A percentile compares a stretch with the other conserved stretches of the same genome.
Conservation (phyloP, 768 basidiomycete species). For the Boletellus sp. region DNA sequence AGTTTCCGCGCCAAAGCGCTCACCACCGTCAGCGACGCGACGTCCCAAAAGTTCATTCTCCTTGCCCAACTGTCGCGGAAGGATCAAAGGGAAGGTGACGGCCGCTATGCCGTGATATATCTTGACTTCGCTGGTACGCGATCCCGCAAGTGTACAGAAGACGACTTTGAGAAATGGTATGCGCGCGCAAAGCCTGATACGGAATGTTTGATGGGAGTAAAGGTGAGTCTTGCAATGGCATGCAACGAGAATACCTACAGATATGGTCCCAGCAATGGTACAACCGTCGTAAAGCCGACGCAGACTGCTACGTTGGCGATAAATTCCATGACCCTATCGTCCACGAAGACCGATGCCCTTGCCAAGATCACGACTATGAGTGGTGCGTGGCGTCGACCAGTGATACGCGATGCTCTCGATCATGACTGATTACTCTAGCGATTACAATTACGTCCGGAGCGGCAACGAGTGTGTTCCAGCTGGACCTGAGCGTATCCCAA, state of each 20-base stretch:
- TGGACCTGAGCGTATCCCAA: constrained; percentile 85
- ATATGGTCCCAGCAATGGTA: constrained; percentile 82
- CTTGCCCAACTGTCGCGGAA: constrained; percentile 70
- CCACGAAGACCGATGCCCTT: constrained; percentile 79
- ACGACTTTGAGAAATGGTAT: constrained; percentile 88
- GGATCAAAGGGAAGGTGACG: constrained; percentile 49
- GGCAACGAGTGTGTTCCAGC: constrained; percentile 74
- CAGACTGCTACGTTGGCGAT: constrained; percentile 85
- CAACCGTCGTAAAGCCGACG: constrained; percentile 72
- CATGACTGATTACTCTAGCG: constrained; percentile 42
- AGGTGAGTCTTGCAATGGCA: constrained; percentile 44
- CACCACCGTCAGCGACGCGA: constrained; percentile 91
- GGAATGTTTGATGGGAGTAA: constrained; percentile 93
- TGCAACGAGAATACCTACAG: not conserved
- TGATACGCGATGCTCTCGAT: not conserved
- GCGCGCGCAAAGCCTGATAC: constrained; percentile 59
- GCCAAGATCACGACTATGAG: constrained; percentile 87
- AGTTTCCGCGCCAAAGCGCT: constrained; percentile 70
- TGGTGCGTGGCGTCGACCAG: constrained; percentile 54
- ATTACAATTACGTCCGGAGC: constrained; percentile 83
- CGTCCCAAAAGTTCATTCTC: constrained; percentile 93
- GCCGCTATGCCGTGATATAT: constrained; percentile 67
- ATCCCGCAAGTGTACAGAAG: constrained; percentile 59
- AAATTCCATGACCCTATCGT: constrained; percentile 85
- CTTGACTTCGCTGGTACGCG: constrained; percentile 79